These are phyloP conservation scores for Cinchona pubescens DNA, from an alignment of 257 asterid species.

Conservation along the genomic window DNA sequence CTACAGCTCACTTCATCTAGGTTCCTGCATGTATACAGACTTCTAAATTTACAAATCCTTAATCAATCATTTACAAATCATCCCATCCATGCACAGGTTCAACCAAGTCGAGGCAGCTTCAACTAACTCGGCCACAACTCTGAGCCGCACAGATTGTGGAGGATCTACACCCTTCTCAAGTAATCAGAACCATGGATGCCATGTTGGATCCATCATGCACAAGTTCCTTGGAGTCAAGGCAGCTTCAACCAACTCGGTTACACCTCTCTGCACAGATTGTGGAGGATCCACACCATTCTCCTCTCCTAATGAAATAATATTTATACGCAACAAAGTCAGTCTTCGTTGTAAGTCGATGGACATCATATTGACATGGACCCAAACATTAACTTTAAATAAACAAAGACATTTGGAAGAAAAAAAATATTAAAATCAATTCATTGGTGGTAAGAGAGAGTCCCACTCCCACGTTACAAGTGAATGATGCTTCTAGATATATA, in stretches of 20 bases:
- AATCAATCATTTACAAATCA: no score
- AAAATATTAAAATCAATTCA: neutral
- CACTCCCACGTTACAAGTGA: neutral
- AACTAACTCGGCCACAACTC: no score
- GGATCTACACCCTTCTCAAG: no score
- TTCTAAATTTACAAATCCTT: neutral
- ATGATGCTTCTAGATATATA: neutral
- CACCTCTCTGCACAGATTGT: conserved; percentile 94
- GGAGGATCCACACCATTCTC: conserved; percentile 90
- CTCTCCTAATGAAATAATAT: conserved; percentile 43
- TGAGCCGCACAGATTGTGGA: no score
- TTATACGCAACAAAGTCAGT: conserved; percentile 1
- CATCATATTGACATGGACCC: neutral
- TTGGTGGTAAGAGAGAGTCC: neutral
- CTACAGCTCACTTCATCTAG: neutral
- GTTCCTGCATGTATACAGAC: neutral
- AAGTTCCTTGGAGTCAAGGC: conserved; percentile 89
- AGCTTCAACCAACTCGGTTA: conserved; percentile 89
- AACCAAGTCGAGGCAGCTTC: no score
- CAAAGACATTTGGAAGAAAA: neutral
- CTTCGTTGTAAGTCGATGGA: neutral
- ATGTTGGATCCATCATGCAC: conserved; percentile 99
- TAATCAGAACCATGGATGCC: conserved; percentile 95
- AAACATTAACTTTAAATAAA: neutral
- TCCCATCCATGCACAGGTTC: no score